A percentile compares a stretch with the other conserved stretches of the same genome.
Evolutionary conservation across 495 filamentous ascomycete genomes (phyloP).

Genomic region (Penicillium lividum): DNA sequence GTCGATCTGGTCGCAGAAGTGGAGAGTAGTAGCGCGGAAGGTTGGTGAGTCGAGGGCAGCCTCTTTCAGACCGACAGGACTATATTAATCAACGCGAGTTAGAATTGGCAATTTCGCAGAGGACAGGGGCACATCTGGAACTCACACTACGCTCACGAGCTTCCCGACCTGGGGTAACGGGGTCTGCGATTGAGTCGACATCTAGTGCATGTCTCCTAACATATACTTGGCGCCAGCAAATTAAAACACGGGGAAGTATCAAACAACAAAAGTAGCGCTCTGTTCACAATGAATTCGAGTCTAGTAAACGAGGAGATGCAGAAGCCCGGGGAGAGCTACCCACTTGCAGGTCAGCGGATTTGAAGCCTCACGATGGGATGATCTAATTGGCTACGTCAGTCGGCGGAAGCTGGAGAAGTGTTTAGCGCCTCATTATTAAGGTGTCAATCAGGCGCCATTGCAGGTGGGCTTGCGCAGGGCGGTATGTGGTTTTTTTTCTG

Average conservation of each 20-base stretch:
- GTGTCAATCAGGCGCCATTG: constrained; percentile 19
- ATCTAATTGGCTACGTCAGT: constrained; percentile 50
- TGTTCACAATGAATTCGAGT: background rate
- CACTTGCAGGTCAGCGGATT: constrained; percentile 19
- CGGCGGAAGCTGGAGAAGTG: constrained; percentile 5
- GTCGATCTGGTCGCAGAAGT: constrained; percentile 92
- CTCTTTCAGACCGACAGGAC: constrained; percentile 90
- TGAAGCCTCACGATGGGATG: constrained; percentile 15
- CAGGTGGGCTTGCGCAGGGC: constrained; percentile 8
- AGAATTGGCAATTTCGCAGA: constrained; percentile 15
- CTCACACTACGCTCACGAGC: constrained; percentile 59
- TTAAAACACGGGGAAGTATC: background rate
- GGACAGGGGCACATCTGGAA: background rate
- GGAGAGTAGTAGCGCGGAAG: constrained; percentile 83
- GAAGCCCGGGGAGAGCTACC: constrained; percentile 20
- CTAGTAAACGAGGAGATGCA: constrained; percentile 9
- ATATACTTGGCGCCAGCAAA: constrained; percentile 37
- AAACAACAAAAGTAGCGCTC: constrained; percentile 10
- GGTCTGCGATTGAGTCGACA: constrained; percentile 48
- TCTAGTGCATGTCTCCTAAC: constrained; percentile 46
- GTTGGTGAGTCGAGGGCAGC: constrained; percentile 94
- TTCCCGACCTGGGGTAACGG: constrained; percentile 52
- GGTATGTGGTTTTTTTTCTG: constrained; percentile 37
- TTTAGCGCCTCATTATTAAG: background rate
- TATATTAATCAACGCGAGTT: constrained; percentile 26